A percentile compares a stretch with the other conserved stretches of the same genome.
Conservation (phyloP, 352 stramenopile genomes). For the Phytophthora megakarya region DNA sequence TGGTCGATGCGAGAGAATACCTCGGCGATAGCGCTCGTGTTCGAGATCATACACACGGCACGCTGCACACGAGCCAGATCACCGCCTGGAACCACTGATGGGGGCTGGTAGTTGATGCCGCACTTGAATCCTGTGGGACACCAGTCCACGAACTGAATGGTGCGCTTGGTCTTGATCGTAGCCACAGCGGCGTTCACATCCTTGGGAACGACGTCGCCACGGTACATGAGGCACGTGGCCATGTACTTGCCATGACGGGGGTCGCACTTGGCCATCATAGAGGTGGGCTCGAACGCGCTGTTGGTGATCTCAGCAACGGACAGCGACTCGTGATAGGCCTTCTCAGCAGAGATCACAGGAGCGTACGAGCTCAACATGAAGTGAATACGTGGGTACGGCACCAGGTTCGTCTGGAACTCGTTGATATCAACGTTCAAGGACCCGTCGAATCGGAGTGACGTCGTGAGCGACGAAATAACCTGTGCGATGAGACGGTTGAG, state of each 20-base stretch:
- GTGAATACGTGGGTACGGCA: slow-evolving; percentile 97
- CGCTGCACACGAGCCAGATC: slow-evolving; percentile 96
- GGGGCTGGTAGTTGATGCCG: slow-evolving; percentile 96
- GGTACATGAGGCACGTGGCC: slow-evolving; percentile 98
- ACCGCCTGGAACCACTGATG: slow-evolving; percentile 92
- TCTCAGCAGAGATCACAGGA: slow-evolving; percentile 95
- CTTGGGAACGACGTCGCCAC: slow-evolving; percentile 93
- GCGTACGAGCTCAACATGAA: slow-evolving; percentile 98
- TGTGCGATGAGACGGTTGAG: slow-evolving; percentile 97
- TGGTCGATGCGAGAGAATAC: slow-evolving; percentile 92
- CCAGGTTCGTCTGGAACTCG: slow-evolving; percentile 98
- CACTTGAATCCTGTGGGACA: no score
- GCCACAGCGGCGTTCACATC: slow-evolving; percentile 95
- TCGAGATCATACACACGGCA: slow-evolving; percentile 97
- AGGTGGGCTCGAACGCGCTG: slow-evolving; percentile 94
- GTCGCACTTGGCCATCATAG: slow-evolving; percentile 99
- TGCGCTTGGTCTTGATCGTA: slow-evolving; percentile 98
- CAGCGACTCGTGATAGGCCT: slow-evolving; percentile 95
- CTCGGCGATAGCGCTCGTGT: slow-evolving; percentile 97
- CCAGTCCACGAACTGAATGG: slow-evolving; percentile 91
- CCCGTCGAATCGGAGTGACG: slow-evolving; percentile 96
- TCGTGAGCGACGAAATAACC: slow-evolving; percentile 96
- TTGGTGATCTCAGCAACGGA: slow-evolving; percentile 97
- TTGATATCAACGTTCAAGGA: slow-evolving; percentile 97
- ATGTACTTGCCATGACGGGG: no score